Conservation (phyloP, 1,284 basidiomycete genomes). For the Moesziomyces antarcticus region DNA sequence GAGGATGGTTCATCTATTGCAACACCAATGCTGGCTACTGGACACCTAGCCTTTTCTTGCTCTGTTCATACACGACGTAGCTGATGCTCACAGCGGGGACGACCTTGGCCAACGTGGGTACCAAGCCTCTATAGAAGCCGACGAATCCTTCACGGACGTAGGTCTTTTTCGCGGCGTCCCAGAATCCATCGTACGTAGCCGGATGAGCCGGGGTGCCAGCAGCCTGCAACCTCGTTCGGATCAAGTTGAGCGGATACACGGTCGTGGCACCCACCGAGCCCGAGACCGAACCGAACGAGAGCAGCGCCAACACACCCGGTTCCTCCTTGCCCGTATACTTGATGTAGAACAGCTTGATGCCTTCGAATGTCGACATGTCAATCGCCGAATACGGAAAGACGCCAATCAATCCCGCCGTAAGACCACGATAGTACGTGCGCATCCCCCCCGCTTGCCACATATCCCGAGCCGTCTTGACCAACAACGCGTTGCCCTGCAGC, state of each 20-base stretch:
- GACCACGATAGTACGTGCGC: conserved; percentile 88
- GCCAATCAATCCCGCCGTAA: conserved; percentile 74
- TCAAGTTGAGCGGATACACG: conserved; percentile 72
- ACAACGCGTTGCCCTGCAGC: conserved; percentile 73
- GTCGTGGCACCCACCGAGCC: conserved; percentile 69
- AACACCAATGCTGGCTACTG: conserved; percentile 10
- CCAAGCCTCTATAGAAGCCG: conserved; percentile 92
- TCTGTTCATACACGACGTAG: conserved; percentile 67
- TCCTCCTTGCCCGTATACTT: conserved; percentile 68
- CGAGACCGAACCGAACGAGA: conserved; percentile 69
- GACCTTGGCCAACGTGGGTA: conserved; percentile 86
- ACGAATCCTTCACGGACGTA: conserved; percentile 87
- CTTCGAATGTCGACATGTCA: conserved; percentile 70
- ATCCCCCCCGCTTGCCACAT: conserved; percentile 83
- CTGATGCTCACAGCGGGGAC: conserved; percentile 63
- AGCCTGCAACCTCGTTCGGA: conserved; percentile 93
- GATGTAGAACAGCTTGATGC: conserved; percentile 69
- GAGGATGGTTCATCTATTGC: not conserved
- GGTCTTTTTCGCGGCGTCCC: conserved; percentile 86
- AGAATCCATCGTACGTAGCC: conserved; percentile 79
- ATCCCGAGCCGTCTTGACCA: conserved; percentile 74
- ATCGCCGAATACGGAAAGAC: conserved; percentile 70
- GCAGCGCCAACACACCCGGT: conserved; percentile 68
- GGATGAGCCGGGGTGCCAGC: conserved; percentile 74
- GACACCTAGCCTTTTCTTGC: conserved; percentile 54